Evolutionary conservation across 345 rosid species (phyloP), one percentile per base, ranked within the genome.

Genomic region (Turritis glabra): DNA sequence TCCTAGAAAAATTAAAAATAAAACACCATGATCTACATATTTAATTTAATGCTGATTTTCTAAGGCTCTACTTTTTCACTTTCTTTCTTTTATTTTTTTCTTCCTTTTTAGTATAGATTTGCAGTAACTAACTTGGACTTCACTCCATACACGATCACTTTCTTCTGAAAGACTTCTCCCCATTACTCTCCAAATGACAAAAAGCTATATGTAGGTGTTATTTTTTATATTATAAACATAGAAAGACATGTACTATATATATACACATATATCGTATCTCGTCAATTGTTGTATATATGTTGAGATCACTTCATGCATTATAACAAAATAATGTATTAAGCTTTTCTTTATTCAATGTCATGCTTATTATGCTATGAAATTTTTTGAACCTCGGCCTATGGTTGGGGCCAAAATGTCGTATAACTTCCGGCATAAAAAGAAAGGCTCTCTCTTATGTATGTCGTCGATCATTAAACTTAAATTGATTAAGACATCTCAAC

Each of bases 101-200:
- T 62, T 15, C 35, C 15, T 67, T 72, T 69, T 60, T 14, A 40
- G 69, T 68, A 41, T 32, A 22, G 26, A 69, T 76, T 77, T 77
- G 68, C 38, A 72, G 60, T 58, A 51, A 58, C 69, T 77, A 77
- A 66, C 81, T 77, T 77, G 69, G 73, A 72, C 57, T 18, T 72
- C 77, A 77, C 77, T 77, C 81, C 68, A 77, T 72, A 30, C 33
- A 58, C 27, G 77, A 72, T 77, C 77, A 77, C 71, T 77, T 71
- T 71, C 80, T 64, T 71, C 72, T 57, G 27, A 71, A 71, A 44
- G 75, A 69, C 66, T 76, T 76, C 75, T 76, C 64, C 50, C 53
- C 46, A 67, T 58, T 58, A 75, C 67, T 48, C 78, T 60, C 57
- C 62, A 61, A 61, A 62, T 62, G 74, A 44, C 56, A 76, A 76